phyloP scores from a whole-genome alignment of 2,329 filamentous ascomycete species.

The Huntiella abstrusa region DNA sequence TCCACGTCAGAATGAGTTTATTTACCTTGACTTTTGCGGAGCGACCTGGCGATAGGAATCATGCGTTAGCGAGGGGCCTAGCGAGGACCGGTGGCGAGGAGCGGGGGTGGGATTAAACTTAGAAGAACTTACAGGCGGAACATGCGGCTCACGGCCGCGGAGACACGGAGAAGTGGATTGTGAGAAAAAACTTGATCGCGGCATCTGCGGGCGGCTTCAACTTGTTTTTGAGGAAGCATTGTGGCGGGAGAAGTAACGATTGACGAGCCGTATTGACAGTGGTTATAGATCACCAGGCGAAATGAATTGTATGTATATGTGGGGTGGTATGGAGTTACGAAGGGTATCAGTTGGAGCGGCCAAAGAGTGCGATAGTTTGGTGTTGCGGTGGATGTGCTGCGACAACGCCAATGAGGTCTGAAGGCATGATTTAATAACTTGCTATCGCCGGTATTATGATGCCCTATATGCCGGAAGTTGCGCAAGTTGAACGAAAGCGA shows the following conservation, averaged over 20 bases:
- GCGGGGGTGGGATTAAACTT: background rate
- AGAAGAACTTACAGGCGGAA: conserved; percentile 40
- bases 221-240: background rate
- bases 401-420: no score
- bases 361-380: no score
- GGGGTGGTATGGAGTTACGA: no score
- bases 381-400: no score
- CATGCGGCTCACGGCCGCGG: conserved; percentile 63
- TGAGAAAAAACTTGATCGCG: conserved; percentile 30
- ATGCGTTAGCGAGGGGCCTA: background rate
- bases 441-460: no score
- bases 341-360: no score
- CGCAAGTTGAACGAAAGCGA: no score
- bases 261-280: background rate
- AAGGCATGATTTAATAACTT: no score
- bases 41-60: conserved; percentile 32
- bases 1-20: background rate
- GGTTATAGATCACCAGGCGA: no score
- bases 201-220: conserved; percentile 13
- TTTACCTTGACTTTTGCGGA: conserved; percentile 76
- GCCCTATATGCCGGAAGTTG: no score
- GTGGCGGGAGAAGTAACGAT: background rate
- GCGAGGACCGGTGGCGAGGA: background rate
- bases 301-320: no score
- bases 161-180: conserved; percentile 50